A percentile compares a stretch with the other conserved stretches of the same genome.
Conservation (phyloP, 306 rosid genomes). For the Ziziphus jujuba region DNA sequence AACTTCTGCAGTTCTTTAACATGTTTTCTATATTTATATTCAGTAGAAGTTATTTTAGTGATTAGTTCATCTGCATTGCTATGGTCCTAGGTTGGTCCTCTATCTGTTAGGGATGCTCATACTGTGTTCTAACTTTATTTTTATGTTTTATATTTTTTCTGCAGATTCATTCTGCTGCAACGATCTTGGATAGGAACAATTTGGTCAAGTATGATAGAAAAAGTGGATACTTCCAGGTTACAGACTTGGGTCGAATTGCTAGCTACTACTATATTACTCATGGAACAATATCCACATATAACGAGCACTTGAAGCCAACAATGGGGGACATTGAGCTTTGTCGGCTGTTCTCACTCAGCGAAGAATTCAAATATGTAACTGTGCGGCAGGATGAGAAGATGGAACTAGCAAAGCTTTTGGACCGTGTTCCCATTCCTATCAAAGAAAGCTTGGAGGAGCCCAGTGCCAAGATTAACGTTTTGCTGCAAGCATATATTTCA, state of each 20-base stretch:
- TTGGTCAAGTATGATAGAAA: conserved; percentile 90
- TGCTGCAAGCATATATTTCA: conserved; percentile 90
- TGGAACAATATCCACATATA: conserved; percentile 89
- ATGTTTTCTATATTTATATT: too few relatives aligned
- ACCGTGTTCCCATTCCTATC: conserved; percentile 91
- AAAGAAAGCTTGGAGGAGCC: conserved; percentile 98
- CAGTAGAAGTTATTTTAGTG: too few relatives aligned
- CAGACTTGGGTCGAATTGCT: conserved; percentile 98
- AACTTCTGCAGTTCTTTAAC: not conserved
- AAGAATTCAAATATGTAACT: conserved; percentile 90
- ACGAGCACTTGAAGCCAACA: conserved; percentile 93
- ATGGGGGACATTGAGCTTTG: conserved; percentile 96
- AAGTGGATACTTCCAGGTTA: conserved; percentile 95
- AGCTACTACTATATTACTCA: conserved; percentile 92
- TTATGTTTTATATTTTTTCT: not conserved
- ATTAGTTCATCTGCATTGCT: too few relatives aligned
- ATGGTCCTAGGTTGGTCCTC: not conserved
- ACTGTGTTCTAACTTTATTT: not conserved
- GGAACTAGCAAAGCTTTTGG: conserved; percentile 89
- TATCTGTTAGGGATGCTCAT: conserved; percentile 19
- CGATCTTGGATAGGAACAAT: conserved; percentile 77
- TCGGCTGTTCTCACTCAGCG: conserved; percentile 88
- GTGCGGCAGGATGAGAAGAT: conserved; percentile 93
- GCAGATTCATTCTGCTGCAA: conserved; percentile 95
- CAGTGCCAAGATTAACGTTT: conserved; percentile 90